phyloP scores from a whole-genome alignment of 164 flowering plant genomes.

The Vitis cinerea region DNA sequence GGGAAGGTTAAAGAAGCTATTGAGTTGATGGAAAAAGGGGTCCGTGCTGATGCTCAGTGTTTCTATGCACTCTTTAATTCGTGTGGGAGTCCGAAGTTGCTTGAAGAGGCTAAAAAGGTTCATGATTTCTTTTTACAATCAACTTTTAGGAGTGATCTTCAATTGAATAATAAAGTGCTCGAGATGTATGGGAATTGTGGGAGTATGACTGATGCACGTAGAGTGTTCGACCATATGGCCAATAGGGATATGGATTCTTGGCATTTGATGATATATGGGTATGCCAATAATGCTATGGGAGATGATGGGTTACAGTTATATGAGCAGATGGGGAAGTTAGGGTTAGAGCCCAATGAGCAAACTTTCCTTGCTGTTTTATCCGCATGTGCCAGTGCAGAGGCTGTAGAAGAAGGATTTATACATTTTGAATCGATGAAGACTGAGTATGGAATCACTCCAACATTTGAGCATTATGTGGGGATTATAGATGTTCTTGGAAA shows the following conservation, averaged over 20 bases:
- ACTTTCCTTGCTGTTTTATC: constrained; percentile 64
- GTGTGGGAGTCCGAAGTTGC: constrained; percentile 42
- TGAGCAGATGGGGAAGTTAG: constrained; percentile 63
- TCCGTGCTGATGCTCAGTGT: constrained; percentile 43
- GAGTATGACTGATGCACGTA: constrained; percentile 67
- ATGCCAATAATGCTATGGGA: constrained; percentile 59
- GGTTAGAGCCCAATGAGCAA: constrained; percentile 43
- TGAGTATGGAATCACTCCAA: constrained; percentile 53
- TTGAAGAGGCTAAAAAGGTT: constrained; percentile 63
- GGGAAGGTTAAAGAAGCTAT: constrained; percentile 72
- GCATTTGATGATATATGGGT: constrained; percentile 68
- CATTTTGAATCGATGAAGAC: constrained; percentile 66
- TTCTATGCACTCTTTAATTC: constrained; percentile 40
- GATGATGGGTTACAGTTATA: constrained; percentile 78
- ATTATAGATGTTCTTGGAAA: constrained; percentile 61
- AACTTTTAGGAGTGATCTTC: constrained; percentile 47
- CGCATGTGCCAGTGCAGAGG: constrained; percentile 72
- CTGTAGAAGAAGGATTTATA: constrained; percentile 72
- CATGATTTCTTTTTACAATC: constrained; percentile 69
- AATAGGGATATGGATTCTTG: constrained; percentile 66
- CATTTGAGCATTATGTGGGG: constrained; percentile 59
- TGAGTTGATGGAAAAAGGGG: constrained; percentile 59
- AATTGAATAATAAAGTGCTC: constrained; percentile 50
- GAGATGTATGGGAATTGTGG: constrained; percentile 67
- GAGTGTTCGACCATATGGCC: constrained; percentile 72